Percentiles rank a stretch among this genome's conserved stretches.
Evolutionary conservation across 352 stramenopile genomes (phyloP).

Genomic region (Ochromonadaceae sp.): DNA sequence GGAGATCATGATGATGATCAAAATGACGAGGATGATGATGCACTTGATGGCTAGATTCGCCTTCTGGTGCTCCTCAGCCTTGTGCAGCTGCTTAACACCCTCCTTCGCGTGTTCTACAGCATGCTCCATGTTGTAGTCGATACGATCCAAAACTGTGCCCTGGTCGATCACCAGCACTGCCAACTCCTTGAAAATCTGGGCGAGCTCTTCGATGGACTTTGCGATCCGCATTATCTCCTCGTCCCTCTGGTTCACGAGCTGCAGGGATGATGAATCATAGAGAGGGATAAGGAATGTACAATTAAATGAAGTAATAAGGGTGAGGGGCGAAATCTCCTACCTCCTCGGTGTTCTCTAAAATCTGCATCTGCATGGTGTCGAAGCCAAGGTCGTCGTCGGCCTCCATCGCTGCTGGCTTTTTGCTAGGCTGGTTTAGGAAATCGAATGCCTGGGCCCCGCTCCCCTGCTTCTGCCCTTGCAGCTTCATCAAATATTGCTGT

Average conservation of each 20-base stretch:
- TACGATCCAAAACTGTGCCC: slow-evolving; percentile 97
- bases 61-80: slow-evolving; percentile 97
- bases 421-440: slow-evolving; percentile 27
- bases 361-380: slow-evolving; percentile 77
- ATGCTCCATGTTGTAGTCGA: slow-evolving; percentile 99
- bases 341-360: slow-evolving; percentile 86
- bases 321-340: too few species aligned
- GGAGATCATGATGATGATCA: slow-evolving; percentile 79
- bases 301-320: too few species aligned
- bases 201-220: slow-evolving; percentile 95
- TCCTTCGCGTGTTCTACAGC: slow-evolving; percentile 97
- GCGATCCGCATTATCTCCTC: slow-evolving; percentile 92
- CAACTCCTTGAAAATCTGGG: slow-evolving; percentile 99
- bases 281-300: slow-evolving; percentile 44
- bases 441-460: slow-evolving; percentile 25
- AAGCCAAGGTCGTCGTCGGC: slow-evolving; percentile 50
- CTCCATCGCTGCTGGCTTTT: slow-evolving; percentile 5
- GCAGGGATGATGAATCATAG: not conserved
- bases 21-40: slow-evolving; percentile 68
- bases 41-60: slow-evolving; percentile 85
- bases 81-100: slow-evolving; percentile 92
- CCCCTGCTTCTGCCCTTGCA: slow-evolving; percentile 92
- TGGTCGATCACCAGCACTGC: slow-evolving; percentile 99
- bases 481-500: slow-evolving; percentile 71
- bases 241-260: slow-evolving; percentile 54